Evolutionary conservation across 1,284 basidiomycete species (phyloP).

Genomic region (Salmacisia buchloeana): DNA sequence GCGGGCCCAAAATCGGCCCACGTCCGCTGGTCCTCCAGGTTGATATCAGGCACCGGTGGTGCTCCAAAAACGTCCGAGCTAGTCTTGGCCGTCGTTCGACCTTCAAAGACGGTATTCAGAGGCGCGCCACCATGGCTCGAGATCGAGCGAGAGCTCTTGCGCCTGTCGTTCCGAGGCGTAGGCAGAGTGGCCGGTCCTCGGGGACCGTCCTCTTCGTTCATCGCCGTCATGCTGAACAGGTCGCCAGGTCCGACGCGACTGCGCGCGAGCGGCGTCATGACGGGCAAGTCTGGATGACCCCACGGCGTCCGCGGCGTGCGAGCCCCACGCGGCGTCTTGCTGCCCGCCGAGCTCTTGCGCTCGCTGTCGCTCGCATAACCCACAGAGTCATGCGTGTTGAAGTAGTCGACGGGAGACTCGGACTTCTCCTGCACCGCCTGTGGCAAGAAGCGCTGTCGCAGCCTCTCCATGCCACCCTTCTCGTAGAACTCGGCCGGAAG

Average conservation of each 20-base stretch:
- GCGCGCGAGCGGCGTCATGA: conserved; percentile 35
- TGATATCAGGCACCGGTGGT: neutral
- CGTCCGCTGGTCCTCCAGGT: neutral
- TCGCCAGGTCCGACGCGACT: conserved; percentile 54
- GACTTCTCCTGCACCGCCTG: conserved; percentile 21
- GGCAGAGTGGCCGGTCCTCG: conserved; percentile 12
- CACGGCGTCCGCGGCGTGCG: conserved; percentile 26
- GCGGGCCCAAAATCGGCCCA: conserved; percentile 48
- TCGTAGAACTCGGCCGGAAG: conserved; percentile 86
- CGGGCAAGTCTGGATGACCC: conserved; percentile 40
- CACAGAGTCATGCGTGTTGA: neutral
- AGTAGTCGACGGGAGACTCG: conserved; percentile 31
- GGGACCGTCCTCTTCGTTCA: conserved; percentile 22
- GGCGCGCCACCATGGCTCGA: neutral
- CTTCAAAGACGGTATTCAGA: conserved; percentile 6
- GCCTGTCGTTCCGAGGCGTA: conserved; percentile 4
- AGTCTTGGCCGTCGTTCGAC: neutral
- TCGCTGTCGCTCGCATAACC: neutral
- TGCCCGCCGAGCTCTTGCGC: conserved; percentile 11
- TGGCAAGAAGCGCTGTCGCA: conserved; percentile 69
- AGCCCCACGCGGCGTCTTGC: conserved; percentile 18
- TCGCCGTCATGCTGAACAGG: conserved; percentile 55
- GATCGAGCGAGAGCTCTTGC: neutral
- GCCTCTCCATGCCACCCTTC: conserved; percentile 79
- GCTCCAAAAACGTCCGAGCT: conserved; percentile 6